Evolutionary conservation across 2,329 filamentous ascomycete species (phyloP), one percentile per base, ranked within the genome.

Genomic region (Talaromyces sp.): DNA sequence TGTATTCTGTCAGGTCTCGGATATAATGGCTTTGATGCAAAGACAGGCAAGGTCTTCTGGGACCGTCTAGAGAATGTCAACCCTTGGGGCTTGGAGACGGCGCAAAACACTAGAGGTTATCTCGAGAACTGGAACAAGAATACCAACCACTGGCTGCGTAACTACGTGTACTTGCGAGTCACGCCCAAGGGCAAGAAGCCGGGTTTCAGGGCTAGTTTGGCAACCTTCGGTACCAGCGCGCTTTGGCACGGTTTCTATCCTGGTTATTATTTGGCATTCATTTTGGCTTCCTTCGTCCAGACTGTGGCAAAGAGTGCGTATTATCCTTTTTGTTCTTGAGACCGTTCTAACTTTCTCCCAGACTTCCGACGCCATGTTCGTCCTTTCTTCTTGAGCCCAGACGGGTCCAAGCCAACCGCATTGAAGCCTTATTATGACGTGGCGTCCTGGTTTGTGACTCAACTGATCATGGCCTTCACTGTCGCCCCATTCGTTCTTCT

Each of bases 221-320:
- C 93, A 38, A 99, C 95, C 0, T 99, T 99, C 76, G 86, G 88
- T 6, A 98, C 95, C 22, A 97, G 93, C 73, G 94, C 95, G 2
- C 89, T 98, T 70, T 99, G 95, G 95, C 95, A 99, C 74, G 95
- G 95, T 34, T 99, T 99, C 79, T 96, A 96, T 71, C 94, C 95
- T 0, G 95, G 95, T 5, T 99, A 99, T 78, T 98, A 98, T 77
- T 80, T 99, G 67, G 86, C 90, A 5, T 99, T 99, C 73, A 81
- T 98, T 47, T 84, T 98, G 7, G 95, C 91, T 1, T 93, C 92
- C 68, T 91, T 99, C 70, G 86, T 97, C 34, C 95, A 99, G 76
- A 97, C 93, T 1, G 89, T 89, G 19, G 93, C 95, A 64, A 99
- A 99, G 83, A 93, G 93, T 97, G 83, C 76, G 90, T 84, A 4